Percentiles rank a stretch among this genome's conserved stretches.
These are phyloP conservation scores for Posidonia oceanica DNA, from an alignment of 116 monocot species.

Conservation along the genomic window DNA sequence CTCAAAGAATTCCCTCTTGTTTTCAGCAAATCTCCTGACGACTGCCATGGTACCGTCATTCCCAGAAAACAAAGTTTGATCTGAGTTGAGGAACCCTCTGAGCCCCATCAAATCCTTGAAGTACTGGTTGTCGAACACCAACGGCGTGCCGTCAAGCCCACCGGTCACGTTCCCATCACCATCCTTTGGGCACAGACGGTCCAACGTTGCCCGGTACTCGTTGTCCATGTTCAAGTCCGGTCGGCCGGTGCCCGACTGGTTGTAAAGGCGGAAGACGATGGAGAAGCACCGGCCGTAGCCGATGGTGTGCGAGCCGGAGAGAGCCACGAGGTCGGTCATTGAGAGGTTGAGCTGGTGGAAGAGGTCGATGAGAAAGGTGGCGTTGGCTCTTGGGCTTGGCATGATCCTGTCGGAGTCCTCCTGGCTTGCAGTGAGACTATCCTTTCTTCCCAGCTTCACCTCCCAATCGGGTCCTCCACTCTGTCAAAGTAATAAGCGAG, in stretches of 20 bases:
- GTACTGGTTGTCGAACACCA: conserved; percentile 65
- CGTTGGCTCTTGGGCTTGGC: conserved; percentile 77
- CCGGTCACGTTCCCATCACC: conserved; percentile 65
- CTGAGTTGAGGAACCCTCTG: conserved; percentile 40
- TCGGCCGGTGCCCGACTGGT: conserved; percentile 56
- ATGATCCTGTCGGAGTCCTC: conserved; percentile 61
- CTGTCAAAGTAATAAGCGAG: conserved; percentile 13
- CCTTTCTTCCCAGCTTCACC: conserved; percentile 60
- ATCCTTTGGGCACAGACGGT: conserved; percentile 31
- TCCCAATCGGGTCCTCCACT: conserved; percentile 71
- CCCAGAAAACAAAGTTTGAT: conserved; percentile 51
- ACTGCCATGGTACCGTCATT: conserved; percentile 20
- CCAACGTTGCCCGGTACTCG: conserved; percentile 18
- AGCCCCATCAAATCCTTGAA: conserved; percentile 27
- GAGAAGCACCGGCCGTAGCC: conserved; percentile 81
- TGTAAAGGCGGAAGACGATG: conserved; percentile 66
- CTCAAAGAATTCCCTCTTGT: conserved; percentile 45
- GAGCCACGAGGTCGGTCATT: conserved; percentile 55
- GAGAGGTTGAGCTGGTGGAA: conserved; percentile 56
- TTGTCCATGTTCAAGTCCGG: conserved; percentile 56
- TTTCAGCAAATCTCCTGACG: conserved; percentile 30
- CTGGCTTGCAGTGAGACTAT: conserved; percentile 68
- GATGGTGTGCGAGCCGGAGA: conserved; percentile 82
- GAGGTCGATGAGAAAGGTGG: conserved; percentile 44
- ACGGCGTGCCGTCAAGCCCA: conserved; percentile 48